Base-by-base conservation (phyloP, 2,329 filamentous ascomycete species). In the Allantophomopsis lycopodina region DNA sequence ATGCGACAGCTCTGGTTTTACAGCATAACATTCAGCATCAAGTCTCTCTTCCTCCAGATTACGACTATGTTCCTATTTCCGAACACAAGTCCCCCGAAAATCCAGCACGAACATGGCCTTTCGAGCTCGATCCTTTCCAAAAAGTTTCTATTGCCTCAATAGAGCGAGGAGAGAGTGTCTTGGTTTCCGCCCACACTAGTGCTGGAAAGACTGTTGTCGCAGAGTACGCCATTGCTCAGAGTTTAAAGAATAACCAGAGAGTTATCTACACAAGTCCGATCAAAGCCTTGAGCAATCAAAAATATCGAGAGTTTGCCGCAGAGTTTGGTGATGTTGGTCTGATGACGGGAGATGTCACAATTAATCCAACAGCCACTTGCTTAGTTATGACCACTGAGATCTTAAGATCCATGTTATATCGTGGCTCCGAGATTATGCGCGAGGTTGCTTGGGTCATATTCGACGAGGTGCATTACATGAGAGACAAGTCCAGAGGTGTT, bases 371-470 rank as follows among this genome's bases (percentile, higher is more conserved):
- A 3, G 91, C 91, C 12, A 96, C 88, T 44, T 98, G 91, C 59
- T 68, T 98, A 42, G 91, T 98, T 54, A 98, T 98, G 91, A 98
- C 91, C 1, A 98, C 91, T 1, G 91, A 98, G 66, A 98, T 98
- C 86, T 62, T 98, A 56, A 82, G 91, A 37, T 96, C 89, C 14
- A 98, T 98, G 91, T 60, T 98, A 62, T 98, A 98, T 61, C 76
- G 91, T 50, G 91, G 91, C 44, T 96, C 91, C 0, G 91, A 98
- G 64, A 96, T 98, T 48, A 98, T 98, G 89, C 86, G 91, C 49
- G 91, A 98, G 65, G 93, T 98, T 2, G 88, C 83, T 12, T 98
- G 91, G 91, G 93, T 98, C 2, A 69, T 98, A 2, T 98, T 98
- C 52, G 91, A 98, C 61, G 91, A 98, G 61, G 94, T 98, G 46